These are phyloP conservation scores for Diaporthe capsici DNA, from an alignment of 2,329 filamentous ascomycete genomes.

Conservation along the genomic window DNA sequence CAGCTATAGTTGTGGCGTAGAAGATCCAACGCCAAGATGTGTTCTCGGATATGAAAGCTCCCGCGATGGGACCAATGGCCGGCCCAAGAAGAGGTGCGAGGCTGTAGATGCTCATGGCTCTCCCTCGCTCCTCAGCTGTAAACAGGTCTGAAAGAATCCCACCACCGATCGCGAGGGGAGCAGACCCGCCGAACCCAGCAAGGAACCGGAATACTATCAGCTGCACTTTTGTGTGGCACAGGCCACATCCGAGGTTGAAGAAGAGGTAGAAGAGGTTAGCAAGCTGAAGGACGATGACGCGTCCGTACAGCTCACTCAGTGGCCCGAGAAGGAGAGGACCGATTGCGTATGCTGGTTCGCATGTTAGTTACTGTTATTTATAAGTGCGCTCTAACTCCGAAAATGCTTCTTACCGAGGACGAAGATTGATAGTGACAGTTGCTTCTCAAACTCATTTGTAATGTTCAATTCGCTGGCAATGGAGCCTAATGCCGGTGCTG, in stretches of 20 bases:
- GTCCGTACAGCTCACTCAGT: conserved; percentile 69
- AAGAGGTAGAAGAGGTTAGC: conserved; percentile 68
- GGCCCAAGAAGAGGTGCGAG: conserved; percentile 76
- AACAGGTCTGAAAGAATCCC: conserved; percentile 65
- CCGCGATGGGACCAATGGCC: conserved; percentile 75
- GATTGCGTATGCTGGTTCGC: conserved; percentile 35
- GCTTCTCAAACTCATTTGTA: conserved; percentile 53
- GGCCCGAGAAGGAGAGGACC: conserved; percentile 66
- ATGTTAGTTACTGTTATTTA: neutral
- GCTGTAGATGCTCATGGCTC: conserved; percentile 73
- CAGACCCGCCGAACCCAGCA: conserved; percentile 70
- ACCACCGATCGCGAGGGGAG: conserved; percentile 62
- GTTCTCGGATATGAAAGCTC: conserved; percentile 74
- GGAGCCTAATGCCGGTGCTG: conserved; percentile 50
- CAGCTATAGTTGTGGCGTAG: conserved; percentile 74
- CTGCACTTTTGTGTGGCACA: conserved; percentile 63
- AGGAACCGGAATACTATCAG: conserved; percentile 72
- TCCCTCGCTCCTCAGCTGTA: conserved; percentile 72
- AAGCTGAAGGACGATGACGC: conserved; percentile 66
- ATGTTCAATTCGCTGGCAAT: conserved; percentile 60
- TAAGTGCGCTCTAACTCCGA: neutral
- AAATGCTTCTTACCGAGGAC: conserved; percentile 52
- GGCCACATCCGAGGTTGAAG: conserved; percentile 68
- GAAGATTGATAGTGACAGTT: conserved; percentile 66
- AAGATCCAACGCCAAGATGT: conserved; percentile 83